These are phyloP conservation scores for Angomonas ambiguus DNA, from an alignment of 208 protist species.

Conservation along the genomic window DNA sequence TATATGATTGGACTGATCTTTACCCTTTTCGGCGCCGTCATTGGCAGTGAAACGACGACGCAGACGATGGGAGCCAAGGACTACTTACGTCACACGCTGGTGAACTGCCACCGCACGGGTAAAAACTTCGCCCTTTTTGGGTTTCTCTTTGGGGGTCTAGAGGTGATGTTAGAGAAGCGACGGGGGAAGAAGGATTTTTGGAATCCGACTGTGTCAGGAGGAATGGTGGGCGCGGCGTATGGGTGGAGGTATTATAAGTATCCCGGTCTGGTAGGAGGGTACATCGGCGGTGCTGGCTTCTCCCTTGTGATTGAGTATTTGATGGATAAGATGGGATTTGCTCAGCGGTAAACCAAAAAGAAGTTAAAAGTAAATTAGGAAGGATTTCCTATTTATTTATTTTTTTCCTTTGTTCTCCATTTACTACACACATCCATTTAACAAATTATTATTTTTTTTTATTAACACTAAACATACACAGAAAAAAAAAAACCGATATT, in stretches of 20 bases:
- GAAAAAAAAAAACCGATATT: not conserved
- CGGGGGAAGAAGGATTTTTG: conserved; percentile 80
- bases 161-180: conserved; percentile 90
- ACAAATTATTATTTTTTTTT: conserved; percentile 4
- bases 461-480: not conserved
- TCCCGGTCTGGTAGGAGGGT: conserved; percentile 62
- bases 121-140: conserved; percentile 82
- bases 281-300: conserved; percentile 57
- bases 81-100: conserved; percentile 79
- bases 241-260: conserved; percentile 80
- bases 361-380: not conserved
- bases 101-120: conserved; percentile 55
- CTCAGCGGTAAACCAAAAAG: conserved; percentile 37
- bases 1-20: conserved; percentile 89
- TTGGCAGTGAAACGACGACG: conserved; percentile 76
- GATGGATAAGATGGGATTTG: conserved; percentile 67
- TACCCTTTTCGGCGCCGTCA: conserved; percentile 86
- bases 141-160: conserved; percentile 85
- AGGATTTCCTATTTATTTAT: no score
- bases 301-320: conserved; percentile 80
- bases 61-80: conserved; percentile 86
- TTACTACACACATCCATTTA: not conserved
- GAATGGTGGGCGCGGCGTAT: conserved; percentile 68
- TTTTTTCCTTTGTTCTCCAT: not conserved
- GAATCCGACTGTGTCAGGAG: conserved; percentile 78